These are phyloP conservation scores for Udeniomyces megalosporus DNA, from an alignment of 768 basidiomycete species.

Conservation along the genomic window DNA sequence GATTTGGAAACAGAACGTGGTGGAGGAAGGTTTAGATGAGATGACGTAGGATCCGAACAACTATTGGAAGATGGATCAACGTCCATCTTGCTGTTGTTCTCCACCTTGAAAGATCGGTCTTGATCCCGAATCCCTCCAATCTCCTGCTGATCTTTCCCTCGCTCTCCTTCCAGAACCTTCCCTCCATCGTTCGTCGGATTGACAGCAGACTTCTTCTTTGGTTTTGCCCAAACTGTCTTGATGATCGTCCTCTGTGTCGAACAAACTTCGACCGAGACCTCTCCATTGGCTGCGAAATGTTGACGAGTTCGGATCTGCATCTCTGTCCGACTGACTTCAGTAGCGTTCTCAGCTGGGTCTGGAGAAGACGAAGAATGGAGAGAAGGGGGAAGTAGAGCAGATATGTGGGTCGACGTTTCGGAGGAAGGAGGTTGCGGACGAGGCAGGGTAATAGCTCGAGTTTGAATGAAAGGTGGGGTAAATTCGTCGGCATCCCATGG, in stretches of 20 bases:
- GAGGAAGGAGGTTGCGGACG: not conserved
- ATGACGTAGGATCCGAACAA: too few relatives aligned
- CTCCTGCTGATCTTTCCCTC: too few relatives aligned
- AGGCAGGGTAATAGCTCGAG: not conserved
- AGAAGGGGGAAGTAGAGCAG: too few relatives aligned
- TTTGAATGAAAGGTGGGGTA: not conserved
- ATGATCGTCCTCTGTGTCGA: not conserved
- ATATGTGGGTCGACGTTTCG: not conserved
- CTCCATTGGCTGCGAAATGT: not conserved
- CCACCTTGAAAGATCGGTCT: too few relatives aligned
- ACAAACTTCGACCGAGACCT: not conserved
- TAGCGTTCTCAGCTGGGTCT: not conserved
- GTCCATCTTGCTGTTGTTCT: too few relatives aligned
- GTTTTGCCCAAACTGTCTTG: not conserved
- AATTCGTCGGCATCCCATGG: not conserved
- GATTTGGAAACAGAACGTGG: too few relatives aligned
- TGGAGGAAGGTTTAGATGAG: too few relatives aligned
- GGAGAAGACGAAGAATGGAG: not conserved
- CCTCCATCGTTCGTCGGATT: too few relatives aligned
- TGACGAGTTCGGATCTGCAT: not conserved
- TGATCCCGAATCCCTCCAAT: too few relatives aligned
- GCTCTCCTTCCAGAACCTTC: too few relatives aligned
- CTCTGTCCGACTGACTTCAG: not conserved
- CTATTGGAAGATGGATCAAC: too few relatives aligned
- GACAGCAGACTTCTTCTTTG: too few relatives aligned